These are phyloP conservation scores for Helotiales sp. DNA, from an alignment of 2,329 filamentous ascomycete genomes.

Conservation along the genomic window DNA sequence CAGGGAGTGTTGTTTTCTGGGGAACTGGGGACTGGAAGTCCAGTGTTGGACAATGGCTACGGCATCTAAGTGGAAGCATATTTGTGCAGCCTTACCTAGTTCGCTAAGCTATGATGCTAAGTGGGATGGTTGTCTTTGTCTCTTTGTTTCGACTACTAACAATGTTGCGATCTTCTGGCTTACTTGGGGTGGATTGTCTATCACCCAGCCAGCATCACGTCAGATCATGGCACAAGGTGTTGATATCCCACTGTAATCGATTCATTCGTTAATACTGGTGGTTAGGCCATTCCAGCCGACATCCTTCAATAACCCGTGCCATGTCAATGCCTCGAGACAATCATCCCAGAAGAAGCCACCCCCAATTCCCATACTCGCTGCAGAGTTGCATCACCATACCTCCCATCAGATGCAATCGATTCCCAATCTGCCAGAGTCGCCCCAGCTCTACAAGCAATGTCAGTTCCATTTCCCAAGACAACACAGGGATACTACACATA, in stretches of 20 bases:
- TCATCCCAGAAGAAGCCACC: neutral
- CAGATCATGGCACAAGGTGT: neutral
- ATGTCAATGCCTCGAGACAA: neutral
- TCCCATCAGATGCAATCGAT: neutral
- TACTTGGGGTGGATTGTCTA: neutral
- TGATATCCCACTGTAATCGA: no score
- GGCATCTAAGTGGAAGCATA: no score
- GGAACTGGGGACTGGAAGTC: no score
- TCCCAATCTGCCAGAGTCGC: neutral
- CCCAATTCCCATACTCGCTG: neutral
- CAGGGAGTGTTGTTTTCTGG: neutral
- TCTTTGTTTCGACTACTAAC: neutral
- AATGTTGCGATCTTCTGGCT: neutral
- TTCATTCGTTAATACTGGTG: neutral
- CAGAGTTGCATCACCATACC: neutral
- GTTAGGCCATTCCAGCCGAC: neutral
- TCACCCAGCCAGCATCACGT: neutral
- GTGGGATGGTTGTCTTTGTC: no score
- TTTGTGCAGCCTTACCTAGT: no score
- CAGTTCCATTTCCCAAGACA: neutral
- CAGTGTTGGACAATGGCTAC: no score
- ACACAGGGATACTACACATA: neutral
- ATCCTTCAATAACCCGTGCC: neutral
- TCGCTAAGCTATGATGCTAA: no score
- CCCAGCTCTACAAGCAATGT: neutral